A percentile compares a stretch with the other conserved stretches of the same genome.
Evolutionary conservation across 2,329 filamentous ascomycete genomes (phyloP).

Genomic region (Pseudocercospora cruenta): DNA sequence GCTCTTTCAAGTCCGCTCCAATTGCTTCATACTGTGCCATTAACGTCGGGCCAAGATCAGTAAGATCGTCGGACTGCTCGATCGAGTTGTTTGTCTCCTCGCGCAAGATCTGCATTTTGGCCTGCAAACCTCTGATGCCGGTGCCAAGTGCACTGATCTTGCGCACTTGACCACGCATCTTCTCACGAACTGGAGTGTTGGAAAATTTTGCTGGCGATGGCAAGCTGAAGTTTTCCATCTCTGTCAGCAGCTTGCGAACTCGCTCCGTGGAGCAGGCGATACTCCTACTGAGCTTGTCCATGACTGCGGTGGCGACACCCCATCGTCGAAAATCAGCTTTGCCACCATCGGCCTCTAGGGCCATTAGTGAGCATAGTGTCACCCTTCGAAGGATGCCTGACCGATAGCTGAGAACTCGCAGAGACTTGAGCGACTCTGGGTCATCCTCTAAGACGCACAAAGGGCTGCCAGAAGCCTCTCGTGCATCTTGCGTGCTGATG

Average conservation of each 20-base stretch:
- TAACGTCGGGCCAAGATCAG: conserved; percentile 74
- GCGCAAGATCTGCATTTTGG: conserved; percentile 87
- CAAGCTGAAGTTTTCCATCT: conserved; percentile 68
- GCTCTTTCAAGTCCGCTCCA: conserved; percentile 74
- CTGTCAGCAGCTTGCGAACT: conserved; percentile 70
- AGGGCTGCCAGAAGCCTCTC: conserved; percentile 55
- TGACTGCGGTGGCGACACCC: conserved; percentile 75
- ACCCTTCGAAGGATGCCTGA: conserved; percentile 81
- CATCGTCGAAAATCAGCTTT: conserved; percentile 77
- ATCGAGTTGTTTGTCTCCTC: conserved; percentile 84
- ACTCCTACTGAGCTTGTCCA: conserved; percentile 65
- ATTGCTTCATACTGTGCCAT: conserved; percentile 95
- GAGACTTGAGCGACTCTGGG: conserved; percentile 74
- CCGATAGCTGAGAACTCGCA: conserved; percentile 68
- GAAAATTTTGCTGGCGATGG: conserved; percentile 63
- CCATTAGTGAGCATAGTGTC: conserved; percentile 84
- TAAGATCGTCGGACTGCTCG: conserved; percentile 63
- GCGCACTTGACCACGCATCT: conserved; percentile 82
- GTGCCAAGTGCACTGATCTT: conserved; percentile 87
- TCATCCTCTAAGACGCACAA: conserved; percentile 72
- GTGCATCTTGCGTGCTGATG: conserved; percentile 51
- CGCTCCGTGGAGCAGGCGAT: conserved; percentile 67
- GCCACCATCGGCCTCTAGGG: conserved; percentile 80
- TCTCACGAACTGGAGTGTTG: conserved; percentile 68
- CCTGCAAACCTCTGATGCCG: conserved; percentile 87